Percentiles rank a stretch among this genome's conserved stretches.
phyloP scores from a whole-genome alignment of 2,329 filamentous ascomycete species.

The Pseudogymnoascus sp. region DNA sequence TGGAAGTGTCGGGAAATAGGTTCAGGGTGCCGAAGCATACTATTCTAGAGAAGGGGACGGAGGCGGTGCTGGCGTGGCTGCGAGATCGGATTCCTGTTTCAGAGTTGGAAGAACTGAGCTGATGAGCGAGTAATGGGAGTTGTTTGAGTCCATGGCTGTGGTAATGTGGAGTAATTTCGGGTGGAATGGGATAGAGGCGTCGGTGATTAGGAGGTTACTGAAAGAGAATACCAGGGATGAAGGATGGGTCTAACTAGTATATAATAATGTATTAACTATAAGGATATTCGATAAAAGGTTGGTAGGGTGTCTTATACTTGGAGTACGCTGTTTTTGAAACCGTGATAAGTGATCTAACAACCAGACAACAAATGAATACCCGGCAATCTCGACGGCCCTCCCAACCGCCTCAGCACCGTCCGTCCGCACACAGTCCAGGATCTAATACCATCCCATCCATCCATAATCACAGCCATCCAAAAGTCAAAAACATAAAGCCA shows the following conservation, averaged over 20 bases:
- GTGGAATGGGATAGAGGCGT: slow-evolving; percentile 3
- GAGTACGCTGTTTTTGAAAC: neutral
- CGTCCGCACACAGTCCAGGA: too few species aligned
- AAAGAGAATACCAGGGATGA: slow-evolving; percentile 1
- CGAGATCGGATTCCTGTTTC: slow-evolving; percentile 62
- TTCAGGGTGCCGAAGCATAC: slow-evolving; percentile 83
- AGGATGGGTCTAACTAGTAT: neutral
- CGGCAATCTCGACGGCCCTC: too few species aligned
- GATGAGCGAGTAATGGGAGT: neutral
- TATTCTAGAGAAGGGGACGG: slow-evolving; percentile 77
- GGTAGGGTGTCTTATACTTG: neutral
- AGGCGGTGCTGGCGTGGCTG: slow-evolving; percentile 73
- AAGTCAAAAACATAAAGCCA: too few species aligned
- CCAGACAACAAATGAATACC: too few species aligned
- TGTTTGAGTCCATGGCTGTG: neutral
- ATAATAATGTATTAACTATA: slow-evolving; percentile 4
- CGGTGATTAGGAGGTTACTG: neutral
- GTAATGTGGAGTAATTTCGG: neutral
- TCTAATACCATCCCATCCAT: too few species aligned
- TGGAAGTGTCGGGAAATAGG: slow-evolving; percentile 76
- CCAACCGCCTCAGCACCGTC: too few species aligned
- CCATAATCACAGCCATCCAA: too few species aligned
- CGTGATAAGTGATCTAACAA: neutral
- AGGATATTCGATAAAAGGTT: neutral
- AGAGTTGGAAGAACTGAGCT: slow-evolving; percentile 13